phyloP scores from a whole-genome alignment of 805 yeast species.

The Torulaspora delbrueckii region DNA sequence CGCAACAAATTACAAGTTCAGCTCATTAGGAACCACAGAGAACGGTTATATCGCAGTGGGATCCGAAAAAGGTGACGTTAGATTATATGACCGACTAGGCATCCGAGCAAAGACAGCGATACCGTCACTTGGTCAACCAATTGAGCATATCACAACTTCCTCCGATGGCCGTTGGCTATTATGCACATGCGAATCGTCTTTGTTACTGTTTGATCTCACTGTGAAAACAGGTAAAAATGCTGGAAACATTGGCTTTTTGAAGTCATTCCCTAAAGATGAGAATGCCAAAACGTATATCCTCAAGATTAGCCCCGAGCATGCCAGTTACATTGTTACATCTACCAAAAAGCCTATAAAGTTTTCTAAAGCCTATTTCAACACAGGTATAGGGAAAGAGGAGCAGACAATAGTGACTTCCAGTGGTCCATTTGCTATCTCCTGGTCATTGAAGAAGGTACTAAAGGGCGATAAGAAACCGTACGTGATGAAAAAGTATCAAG shows the following conservation, averaged over 20 bases:
- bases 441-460: slow-evolving; percentile 64
- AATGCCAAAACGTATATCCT: slow-evolving; percentile 69
- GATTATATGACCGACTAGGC: slow-evolving; percentile 69
- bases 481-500: slow-evolving; percentile 56
- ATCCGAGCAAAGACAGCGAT: slow-evolving; percentile 69
- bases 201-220: slow-evolving; percentile 63
- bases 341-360: slow-evolving; percentile 50
- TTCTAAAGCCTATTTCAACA: slow-evolving; percentile 73
- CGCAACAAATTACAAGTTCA: slow-evolving; percentile 51
- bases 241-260: slow-evolving; percentile 58
- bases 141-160: slow-evolving; percentile 63
- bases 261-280: slow-evolving; percentile 56
- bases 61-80: slow-evolving; percentile 66
- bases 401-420: slow-evolving; percentile 69
- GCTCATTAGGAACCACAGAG: slow-evolving; percentile 64
- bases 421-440: slow-evolving; percentile 77
- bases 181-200: slow-evolving; percentile 71
- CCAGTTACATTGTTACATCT: slow-evolving; percentile 52
- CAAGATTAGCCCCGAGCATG: slow-evolving; percentile 66
- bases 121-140: slow-evolving; percentile 78
- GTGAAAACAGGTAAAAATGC: slow-evolving; percentile 58
- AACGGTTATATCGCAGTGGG: slow-evolving; percentile 74
- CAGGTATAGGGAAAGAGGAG: slow-evolving; percentile 59
- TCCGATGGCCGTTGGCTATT: slow-evolving; percentile 78
- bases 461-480: slow-evolving; percentile 53